phyloP scores from a whole-genome alignment of 768 basidiomycete genomes.

The Mycena chlorophos region DNA sequence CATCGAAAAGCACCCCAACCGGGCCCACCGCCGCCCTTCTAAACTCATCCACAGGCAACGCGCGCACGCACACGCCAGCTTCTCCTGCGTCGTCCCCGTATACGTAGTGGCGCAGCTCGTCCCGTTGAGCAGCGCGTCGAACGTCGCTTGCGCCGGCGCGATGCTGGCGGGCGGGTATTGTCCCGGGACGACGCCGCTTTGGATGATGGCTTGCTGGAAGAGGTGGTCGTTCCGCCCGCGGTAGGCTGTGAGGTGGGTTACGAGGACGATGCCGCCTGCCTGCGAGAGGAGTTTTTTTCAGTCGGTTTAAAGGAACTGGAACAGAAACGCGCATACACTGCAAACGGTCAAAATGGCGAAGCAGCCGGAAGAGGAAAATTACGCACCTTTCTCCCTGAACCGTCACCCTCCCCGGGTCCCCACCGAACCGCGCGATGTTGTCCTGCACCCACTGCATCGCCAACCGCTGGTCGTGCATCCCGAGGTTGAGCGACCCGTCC shows the following conservation, averaged over 20 bases:
- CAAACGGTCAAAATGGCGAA: neutral
- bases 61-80: neutral
- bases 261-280: neutral
- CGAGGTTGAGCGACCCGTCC: neutral
- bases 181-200: neutral
- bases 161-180: neutral
- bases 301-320: neutral
- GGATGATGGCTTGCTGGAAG: neutral
- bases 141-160: neutral
- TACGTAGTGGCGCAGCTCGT: neutral
- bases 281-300: neutral
- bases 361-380: neutral
- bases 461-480: neutral
- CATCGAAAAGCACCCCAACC: neutral
- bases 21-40: neutral
- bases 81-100: neutral
- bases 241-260: neutral
- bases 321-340: neutral
- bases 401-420: neutral
- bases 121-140: neutral
- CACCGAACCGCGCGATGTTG: neutral
- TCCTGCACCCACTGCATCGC: slow-evolving; percentile 1
- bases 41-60: neutral
- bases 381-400: neutral
- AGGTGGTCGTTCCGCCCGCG: neutral